These are phyloP conservation scores for Phytophthora sojae DNA, from an alignment of 352 stramenopile species.

Conservation along the genomic window DNA sequence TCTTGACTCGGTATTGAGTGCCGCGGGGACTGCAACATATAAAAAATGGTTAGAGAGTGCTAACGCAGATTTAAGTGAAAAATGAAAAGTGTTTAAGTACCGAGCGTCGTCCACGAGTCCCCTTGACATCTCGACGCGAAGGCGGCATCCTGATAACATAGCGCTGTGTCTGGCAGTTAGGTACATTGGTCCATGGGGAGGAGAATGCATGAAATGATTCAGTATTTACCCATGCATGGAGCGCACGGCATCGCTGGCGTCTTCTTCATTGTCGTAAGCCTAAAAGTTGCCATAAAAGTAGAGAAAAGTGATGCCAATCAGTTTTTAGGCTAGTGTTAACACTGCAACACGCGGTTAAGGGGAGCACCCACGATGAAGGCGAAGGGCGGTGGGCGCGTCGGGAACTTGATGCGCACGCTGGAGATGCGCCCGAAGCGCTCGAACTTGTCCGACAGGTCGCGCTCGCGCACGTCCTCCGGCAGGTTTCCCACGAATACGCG, in stretches of 20 bases:
- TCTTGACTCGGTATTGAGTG: constrained; percentile 61
- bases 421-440: constrained; percentile 54
- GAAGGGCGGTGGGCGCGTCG: constrained; percentile 51
- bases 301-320: neutral
- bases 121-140: constrained; percentile 69
- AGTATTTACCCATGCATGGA: constrained; percentile 63
- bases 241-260: constrained; percentile 62
- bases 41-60: constrained; percentile 1
- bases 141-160: constrained; percentile 40
- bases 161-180: constrained; percentile 14
- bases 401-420: constrained; percentile 64
- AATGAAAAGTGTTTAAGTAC: constrained; percentile 8
- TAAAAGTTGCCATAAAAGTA: constrained; percentile 23
- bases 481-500: constrained; percentile 74
- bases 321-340: neutral
- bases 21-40: constrained; percentile 38
- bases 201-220: neutral
- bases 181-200: neutral
- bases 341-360: neutral
- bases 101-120: constrained; percentile 23
- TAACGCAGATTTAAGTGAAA: constrained; percentile 1
- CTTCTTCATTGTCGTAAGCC: constrained; percentile 66
- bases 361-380: constrained; percentile 63
- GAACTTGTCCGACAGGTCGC: constrained; percentile 65
- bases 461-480: constrained; percentile 60